phyloP scores from a whole-genome alignment of 2,329 filamentous ascomycete genomes.

The Colletotrichum tropicale region DNA sequence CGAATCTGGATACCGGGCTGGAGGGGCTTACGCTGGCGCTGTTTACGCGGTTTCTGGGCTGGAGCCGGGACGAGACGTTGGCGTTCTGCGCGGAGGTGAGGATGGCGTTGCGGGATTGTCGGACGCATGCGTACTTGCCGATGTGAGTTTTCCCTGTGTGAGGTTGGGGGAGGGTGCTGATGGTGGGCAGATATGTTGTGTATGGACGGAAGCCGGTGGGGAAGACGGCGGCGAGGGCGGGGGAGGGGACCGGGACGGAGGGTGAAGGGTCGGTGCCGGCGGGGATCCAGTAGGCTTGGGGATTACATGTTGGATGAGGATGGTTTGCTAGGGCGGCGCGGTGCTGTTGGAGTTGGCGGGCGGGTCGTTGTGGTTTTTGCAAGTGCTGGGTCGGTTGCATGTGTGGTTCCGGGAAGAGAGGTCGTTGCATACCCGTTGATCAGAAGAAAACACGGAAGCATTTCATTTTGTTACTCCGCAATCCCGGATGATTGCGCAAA shows the following conservation, averaged over 20 bases:
- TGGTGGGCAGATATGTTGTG: conserved; percentile 1
- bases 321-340: not conserved
- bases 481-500: not conserved
- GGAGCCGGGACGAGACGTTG: conserved; percentile 33
- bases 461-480: not conserved
- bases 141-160: conserved; percentile 1
- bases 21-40: conserved; percentile 39
- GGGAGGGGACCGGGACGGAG: not conserved
- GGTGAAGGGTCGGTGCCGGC: not conserved
- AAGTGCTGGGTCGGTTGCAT: not conserved
- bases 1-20: conserved; percentile 34
- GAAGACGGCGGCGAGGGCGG: not conserved
- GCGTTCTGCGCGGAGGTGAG: conserved; percentile 27
- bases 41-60: conserved; percentile 39
- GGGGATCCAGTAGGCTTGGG: not conserved
- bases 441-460: not conserved
- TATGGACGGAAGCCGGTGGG: conserved; percentile 12
- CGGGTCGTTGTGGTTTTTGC: not conserved
- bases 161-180: not conserved
- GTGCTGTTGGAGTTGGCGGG: not conserved
- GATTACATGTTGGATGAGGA: too few species aligned
- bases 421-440: not conserved
- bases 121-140: conserved; percentile 29
- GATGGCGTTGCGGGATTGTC: conserved; percentile 25
- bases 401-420: not conserved